Evolutionary conservation across 164 flowering plant species (phyloP), one percentile per base, ranked within the genome.

Genomic region (Protea cynaroides): DNA sequence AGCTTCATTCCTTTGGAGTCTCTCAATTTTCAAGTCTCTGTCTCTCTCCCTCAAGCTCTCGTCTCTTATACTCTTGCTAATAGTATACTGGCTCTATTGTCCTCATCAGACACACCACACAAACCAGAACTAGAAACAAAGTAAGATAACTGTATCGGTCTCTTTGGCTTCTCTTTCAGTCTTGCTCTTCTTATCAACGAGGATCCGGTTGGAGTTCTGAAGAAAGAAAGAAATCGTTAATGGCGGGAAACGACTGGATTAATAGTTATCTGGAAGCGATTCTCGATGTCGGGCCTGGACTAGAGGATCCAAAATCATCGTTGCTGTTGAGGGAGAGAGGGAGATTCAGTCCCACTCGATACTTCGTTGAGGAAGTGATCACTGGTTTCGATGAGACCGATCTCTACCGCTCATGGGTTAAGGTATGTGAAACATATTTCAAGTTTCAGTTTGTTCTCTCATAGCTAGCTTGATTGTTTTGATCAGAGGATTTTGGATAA

Each of bases 191-290:
- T 2, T 29, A 29, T 29, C 34, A 2, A 3, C 4, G 34, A 29
- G 4, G 34, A 5, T 29, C 2, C 34, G 2, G 46, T 40, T 40
- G 46, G 65, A 43, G 24, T 47, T 71, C 61, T 71, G 18, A 50
- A 38, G 34, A 3, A 29, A 5, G 34, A 29, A 29, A 29, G 68
- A 15, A 57, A 8, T 19, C 40, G 34, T 17, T 52, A 74, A 95
- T 95, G 99, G 99, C 97, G 79, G 97, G 97, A 64, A 95, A 95
- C 70, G 97, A 95, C 64, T 95, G 99, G 99, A 81, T 95, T 9
- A 95, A 83, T 84, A 95, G 99, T 69, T 95, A 95, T 77, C 64
- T 95, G 44, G 99, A 95, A 71, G 99, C 99, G 61, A 95, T 95
- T 34, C 85, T 94, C 24, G 99, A 85, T 68, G 96, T 84, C 1